phyloP scores from a whole-genome alignment of 345 rosid genomes.

The Hibiscus tridactylites region DNA sequence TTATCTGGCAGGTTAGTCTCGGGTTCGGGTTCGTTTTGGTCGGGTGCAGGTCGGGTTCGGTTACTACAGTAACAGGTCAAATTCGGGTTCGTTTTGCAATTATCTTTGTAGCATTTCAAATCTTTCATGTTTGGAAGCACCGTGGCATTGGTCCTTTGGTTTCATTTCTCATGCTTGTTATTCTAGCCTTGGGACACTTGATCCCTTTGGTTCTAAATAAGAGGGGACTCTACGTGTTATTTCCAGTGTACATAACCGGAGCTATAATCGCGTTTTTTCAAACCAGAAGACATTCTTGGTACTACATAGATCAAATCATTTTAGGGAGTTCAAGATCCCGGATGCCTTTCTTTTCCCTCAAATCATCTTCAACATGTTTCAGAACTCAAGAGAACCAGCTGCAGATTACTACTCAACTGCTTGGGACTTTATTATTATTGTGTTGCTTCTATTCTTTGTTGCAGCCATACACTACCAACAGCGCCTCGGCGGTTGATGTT shows the following conservation, averaged over 20 bases:
- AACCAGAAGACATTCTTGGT: too few relatives aligned
- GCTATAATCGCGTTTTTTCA: too few relatives aligned
- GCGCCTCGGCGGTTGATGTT: slow-evolving; percentile 32
- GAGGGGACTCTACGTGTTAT: too few relatives aligned
- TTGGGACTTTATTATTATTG: slow-evolving; percentile 36
- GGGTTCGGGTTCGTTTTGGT: too few relatives aligned
- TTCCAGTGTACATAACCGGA: too few relatives aligned
- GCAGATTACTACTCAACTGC: slow-evolving; percentile 43
- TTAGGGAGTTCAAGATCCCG: too few relatives aligned
- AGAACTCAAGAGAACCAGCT: slow-evolving; percentile 24
- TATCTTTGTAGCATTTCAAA: slow-evolving; percentile 32
- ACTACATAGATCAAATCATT: too few relatives aligned
- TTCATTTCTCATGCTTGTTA: slow-evolving; percentile 42
- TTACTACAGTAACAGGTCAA: too few relatives aligned
- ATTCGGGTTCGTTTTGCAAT: slow-evolving; percentile 17
- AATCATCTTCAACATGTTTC: slow-evolving; percentile 37
- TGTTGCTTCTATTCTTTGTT: slow-evolving; percentile 28
- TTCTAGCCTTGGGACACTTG: slow-evolving; percentile 38
- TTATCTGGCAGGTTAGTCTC: too few relatives aligned
- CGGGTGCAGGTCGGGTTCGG: too few relatives aligned
- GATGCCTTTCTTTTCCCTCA: slow-evolving; percentile 50
- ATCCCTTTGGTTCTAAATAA: slow-evolving; percentile 35
- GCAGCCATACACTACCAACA: slow-evolving; percentile 36
- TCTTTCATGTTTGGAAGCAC: slow-evolving; percentile 28
- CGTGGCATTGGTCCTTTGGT: slow-evolving; percentile 28